phyloP scores from a whole-genome alignment of 768 basidiomycete genomes.

The Leccinum incarnatum region DNA sequence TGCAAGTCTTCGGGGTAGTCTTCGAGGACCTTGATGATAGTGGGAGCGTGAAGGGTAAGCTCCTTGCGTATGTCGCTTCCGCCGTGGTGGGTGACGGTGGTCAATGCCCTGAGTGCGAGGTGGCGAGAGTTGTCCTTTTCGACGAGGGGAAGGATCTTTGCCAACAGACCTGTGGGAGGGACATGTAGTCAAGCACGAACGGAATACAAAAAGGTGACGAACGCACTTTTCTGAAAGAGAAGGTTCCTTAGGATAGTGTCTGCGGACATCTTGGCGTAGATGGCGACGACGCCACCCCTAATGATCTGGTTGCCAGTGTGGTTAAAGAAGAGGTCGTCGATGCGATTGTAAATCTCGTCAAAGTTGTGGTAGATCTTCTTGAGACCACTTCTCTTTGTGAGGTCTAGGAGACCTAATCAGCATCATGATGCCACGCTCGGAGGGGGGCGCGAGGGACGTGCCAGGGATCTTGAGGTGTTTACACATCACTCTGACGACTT shows the following conservation, averaged over 20 bases:
- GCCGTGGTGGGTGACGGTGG: conserved; percentile 61
- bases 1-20: conserved; percentile 49
- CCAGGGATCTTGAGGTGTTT: conserved; percentile 54
- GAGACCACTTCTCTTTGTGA: conserved; percentile 53
- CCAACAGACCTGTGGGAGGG: conserved; percentile 44
- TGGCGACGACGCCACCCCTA: conserved; percentile 54
- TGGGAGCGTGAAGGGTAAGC: conserved; percentile 44
- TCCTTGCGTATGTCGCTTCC: conserved; percentile 47
- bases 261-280: conserved; percentile 62
- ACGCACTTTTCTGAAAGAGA: conserved; percentile 52
- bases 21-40: conserved; percentile 45
- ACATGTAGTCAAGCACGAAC: neutral
- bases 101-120: conserved; percentile 53
- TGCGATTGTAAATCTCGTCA: conserved; percentile 44
- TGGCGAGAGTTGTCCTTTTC: conserved; percentile 46
- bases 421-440: neutral
- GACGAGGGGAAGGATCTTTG: conserved; percentile 56
- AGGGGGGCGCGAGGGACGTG: conserved; percentile 19
- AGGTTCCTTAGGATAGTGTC: conserved; percentile 61
- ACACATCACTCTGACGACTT: conserved; percentile 47
- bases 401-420: conserved; percentile 38
- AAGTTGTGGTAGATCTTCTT: conserved; percentile 64
- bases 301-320: conserved; percentile 46
- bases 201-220: neutral
- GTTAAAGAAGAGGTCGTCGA: conserved; percentile 48